These are phyloP conservation scores for Apiotrichum sp. DNA, from an alignment of 1,284 basidiomycete genomes.

Conservation along the genomic window DNA sequence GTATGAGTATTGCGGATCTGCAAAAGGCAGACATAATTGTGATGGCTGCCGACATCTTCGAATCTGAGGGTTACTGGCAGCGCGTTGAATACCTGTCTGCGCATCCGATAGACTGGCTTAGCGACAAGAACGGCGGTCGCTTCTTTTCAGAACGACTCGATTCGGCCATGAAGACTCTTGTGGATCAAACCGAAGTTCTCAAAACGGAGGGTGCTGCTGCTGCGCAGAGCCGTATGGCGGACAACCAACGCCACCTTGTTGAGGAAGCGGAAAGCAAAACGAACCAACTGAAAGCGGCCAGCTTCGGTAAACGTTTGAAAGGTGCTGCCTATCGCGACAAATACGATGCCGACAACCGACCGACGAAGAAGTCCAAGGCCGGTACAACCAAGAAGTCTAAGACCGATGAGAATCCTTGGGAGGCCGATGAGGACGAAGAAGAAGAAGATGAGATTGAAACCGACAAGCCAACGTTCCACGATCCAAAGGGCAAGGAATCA, in stretches of 20 bases:
- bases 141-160: conserved; percentile 78
- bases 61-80: conserved; percentile 63
- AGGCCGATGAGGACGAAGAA: conserved; percentile 33
- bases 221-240: conserved; percentile 59
- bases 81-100: conserved; percentile 55
- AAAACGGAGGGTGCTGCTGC: conserved; percentile 55
- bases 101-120: conserved; percentile 38
- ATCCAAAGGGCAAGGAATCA: conserved; percentile 21
- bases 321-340: conserved; percentile 40
- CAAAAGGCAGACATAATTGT: conserved; percentile 80
- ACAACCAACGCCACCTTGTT: conserved; percentile 44
- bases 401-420: conserved; percentile 21
- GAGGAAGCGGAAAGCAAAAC: conserved; percentile 34
- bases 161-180: conserved; percentile 56
- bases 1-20: conserved; percentile 66
- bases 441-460: conserved; percentile 20
- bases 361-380: conserved; percentile 50
- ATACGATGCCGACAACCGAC: conserved; percentile 29
- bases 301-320: conserved; percentile 42
- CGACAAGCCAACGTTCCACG: conserved; percentile 25
- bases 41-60: conserved; percentile 78
- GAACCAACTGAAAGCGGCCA: conserved; percentile 35
- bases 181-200: conserved; percentile 60
- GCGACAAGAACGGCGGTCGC: conserved; percentile 59
- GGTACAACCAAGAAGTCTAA: no score